Evolutionary conservation across 1,139 yeast species (phyloP).

Genomic region (Ogataea hybrid): DNA sequence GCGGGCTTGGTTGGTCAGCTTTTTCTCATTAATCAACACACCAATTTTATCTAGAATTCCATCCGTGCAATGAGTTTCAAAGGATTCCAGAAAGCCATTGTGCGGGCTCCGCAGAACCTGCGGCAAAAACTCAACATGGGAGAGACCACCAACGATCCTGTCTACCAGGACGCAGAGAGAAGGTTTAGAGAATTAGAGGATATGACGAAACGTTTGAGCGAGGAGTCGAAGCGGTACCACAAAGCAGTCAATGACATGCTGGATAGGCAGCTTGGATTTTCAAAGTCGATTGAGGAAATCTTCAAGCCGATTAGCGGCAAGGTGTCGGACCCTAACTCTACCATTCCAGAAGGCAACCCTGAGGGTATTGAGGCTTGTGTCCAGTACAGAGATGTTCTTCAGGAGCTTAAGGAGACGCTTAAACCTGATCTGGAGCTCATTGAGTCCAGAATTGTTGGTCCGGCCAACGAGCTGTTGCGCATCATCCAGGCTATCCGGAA

Average conservation of each 20-base stretch:
- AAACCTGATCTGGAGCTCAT: constrained; percentile 93
- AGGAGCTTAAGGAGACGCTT: constrained; percentile 78
- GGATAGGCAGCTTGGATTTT: constrained; percentile 88
- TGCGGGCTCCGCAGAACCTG: constrained; percentile 79
- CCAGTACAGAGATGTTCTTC: constrained; percentile 83
- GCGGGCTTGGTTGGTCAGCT: background rate
- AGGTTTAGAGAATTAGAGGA: constrained; percentile 88
- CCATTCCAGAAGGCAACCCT: constrained; percentile 90
- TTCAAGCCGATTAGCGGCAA: constrained; percentile 95
- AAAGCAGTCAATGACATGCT: constrained; percentile 92
- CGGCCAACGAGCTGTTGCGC: constrained; percentile 86
- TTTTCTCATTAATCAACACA: background rate
- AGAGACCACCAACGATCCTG: constrained; percentile 78
- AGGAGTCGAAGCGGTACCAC: constrained; percentile 86
- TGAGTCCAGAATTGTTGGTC: constrained; percentile 83
- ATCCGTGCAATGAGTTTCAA: constrained; percentile 75
- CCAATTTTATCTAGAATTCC: background rate
- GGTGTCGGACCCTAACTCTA: constrained; percentile 81
- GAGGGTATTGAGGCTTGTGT: constrained; percentile 95
- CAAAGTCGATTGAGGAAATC: constrained; percentile 91
- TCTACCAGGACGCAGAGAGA: constrained; percentile 92
- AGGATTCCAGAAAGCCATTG: constrained; percentile 84
- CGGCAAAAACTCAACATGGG: constrained; percentile 87
- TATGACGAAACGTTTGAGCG: constrained; percentile 86
- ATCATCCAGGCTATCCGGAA: constrained; percentile 82